Evolutionary conservation across 345 rosid genomes (phyloP), one percentile per base, ranked within the genome.

Genomic region (Alliaria petiolata): DNA sequence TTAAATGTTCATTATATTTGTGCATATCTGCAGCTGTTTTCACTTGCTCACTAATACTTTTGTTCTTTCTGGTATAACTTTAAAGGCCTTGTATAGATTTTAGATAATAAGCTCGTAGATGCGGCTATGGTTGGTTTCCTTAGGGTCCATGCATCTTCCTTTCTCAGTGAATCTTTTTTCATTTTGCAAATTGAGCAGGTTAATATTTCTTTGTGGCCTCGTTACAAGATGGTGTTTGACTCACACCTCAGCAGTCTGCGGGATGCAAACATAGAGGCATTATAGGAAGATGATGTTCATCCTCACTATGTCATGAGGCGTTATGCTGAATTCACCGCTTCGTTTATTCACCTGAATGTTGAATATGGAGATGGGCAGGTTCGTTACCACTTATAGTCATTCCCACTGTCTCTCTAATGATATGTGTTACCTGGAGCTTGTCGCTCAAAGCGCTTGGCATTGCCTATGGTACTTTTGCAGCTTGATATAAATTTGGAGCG

Each of bases 221-320:
- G 96, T 60, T 95, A 89, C 80, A 95, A 95, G 83, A 81, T 91
- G 95, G 95, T 91, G 28, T 95, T 91, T 66, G 99, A 95, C 80
- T 65, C 87, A 81, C 97, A 95, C 66, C 85, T 95, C 78, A 85
- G 82, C 80, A 91, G 97, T 79, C 82, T 95, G 57, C 91, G 93
- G 30, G 91, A 85, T 85, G 99, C 99, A 71, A 89, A 83, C 71
- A 79, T 91, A 38, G 89, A 80, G 87, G 84, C 87, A 33, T 74
- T 95, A 81, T 95, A 93, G 99, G 98, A 95, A 78, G 99, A 95
- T 83, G 99, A 95, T 72, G 83, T 87, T 45, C 99, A 95, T 82
- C 96, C 99, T 78, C 99, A 95, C 72, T 95, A 91, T 85, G 98
- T 95, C 65, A 91, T 89, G 98, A 87, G 99, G 81, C 99, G 96